These are phyloP conservation scores for Dichomitus squalens DNA, from an alignment of 1,284 basidiomycete genomes.

Conservation along the genomic window DNA sequence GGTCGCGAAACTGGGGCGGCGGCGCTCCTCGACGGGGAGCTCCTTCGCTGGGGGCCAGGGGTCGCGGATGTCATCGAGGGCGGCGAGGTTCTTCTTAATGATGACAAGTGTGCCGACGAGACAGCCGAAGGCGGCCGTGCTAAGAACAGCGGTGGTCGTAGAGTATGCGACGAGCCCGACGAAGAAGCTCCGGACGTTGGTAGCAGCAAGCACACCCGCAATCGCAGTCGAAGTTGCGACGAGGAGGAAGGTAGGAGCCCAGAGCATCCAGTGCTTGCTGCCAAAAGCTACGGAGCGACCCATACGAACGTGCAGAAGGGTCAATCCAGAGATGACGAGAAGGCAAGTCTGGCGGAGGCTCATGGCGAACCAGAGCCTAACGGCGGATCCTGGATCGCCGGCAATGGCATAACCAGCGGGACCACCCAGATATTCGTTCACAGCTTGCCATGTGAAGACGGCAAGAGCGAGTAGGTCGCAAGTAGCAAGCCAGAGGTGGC, in stretches of 20 bases:
- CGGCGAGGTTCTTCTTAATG: constrained; percentile 63
- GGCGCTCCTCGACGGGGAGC: constrained; percentile 45
- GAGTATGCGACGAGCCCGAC: constrained; percentile 62
- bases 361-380: constrained; percentile 63
- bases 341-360: constrained; percentile 68
- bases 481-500: constrained; percentile 68
- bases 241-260: constrained; percentile 60
- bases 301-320: constrained; percentile 68
- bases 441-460: constrained; percentile 66
- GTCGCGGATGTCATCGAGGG: constrained; percentile 50
- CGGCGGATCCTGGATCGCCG: constrained; percentile 50
- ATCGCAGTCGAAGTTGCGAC: constrained; percentile 56
- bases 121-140: constrained; percentile 52
- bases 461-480: constrained; percentile 62
- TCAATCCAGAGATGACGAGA: constrained; percentile 56
- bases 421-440: constrained; percentile 51
- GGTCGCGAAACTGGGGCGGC: constrained; percentile 61
- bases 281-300: constrained; percentile 71
- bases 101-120: constrained; percentile 59
- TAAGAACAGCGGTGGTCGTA: constrained; percentile 51
- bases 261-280: constrained; percentile 66
- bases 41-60: constrained; percentile 57
- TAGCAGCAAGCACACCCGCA: constrained; percentile 58
- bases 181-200: constrained; percentile 56
- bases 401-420: constrained; percentile 45